phyloP scores from a whole-genome alignment of 2,329 filamentous ascomycete genomes.

The Xylariaceae sp. region DNA sequence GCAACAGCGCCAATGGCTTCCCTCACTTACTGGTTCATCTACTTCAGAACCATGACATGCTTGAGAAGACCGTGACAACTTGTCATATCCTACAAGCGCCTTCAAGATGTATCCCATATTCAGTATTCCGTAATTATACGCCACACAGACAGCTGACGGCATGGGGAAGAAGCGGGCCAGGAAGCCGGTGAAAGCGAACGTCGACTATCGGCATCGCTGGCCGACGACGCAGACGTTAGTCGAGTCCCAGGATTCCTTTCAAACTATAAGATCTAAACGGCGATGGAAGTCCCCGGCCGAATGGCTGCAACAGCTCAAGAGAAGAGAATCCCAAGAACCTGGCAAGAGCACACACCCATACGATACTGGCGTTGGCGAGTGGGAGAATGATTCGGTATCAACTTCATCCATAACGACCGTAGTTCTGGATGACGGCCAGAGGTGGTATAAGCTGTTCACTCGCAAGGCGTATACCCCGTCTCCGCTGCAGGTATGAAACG shows the following conservation, averaged over 20 bases:
- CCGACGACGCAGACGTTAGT: constrained; percentile 40
- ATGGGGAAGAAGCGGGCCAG: constrained; percentile 24
- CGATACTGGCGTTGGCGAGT: constrained; percentile 35
- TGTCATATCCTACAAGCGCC: constrained; percentile 9
- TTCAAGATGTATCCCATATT: too few species aligned
- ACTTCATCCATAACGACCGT: neutral
- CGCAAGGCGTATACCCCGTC: neutral
- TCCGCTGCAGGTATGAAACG: neutral
- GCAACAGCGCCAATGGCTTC: neutral
- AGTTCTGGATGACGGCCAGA: neutral
- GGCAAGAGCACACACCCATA: constrained; percentile 43
- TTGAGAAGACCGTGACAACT: too few species aligned
- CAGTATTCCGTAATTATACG: neutral
- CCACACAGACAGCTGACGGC: neutral
- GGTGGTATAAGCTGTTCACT: constrained; percentile 1
- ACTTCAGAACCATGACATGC: too few species aligned
- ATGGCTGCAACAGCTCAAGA: constrained; percentile 6
- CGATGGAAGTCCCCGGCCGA: constrained; percentile 26
- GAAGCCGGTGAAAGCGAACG: constrained; percentile 6
- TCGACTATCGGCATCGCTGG: constrained; percentile 42
- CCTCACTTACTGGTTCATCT: neutral
- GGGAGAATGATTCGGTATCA: neutral
- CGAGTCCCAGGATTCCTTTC: constrained; percentile 25
- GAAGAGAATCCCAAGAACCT: constrained; percentile 19
- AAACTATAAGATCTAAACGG: constrained; percentile 26